Evolutionary conservation across 805 yeast genomes (phyloP).

Genomic region (Candida nonsorbophila): DNA sequence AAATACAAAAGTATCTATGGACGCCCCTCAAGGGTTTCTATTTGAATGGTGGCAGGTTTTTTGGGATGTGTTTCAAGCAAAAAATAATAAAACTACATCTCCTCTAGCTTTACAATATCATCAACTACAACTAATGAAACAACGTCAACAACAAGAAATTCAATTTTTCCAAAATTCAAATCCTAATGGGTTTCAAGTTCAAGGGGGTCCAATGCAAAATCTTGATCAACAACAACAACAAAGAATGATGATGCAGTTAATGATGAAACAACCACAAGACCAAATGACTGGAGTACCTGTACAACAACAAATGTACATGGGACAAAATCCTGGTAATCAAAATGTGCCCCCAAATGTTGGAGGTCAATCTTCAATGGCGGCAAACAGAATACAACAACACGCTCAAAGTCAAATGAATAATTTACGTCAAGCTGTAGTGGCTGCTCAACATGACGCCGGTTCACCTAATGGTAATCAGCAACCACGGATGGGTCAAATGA

Average conservation of each 20-base stretch:
- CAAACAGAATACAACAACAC: conserved; percentile 35
- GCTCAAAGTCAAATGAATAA: conserved; percentile 49
- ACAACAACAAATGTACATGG: conserved; percentile 27
- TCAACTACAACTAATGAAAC: conserved; percentile 55
- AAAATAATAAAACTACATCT: conserved; percentile 56
- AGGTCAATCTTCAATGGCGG: conserved; percentile 10
- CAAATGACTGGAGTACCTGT: conserved; percentile 9
- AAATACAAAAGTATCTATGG: conserved; percentile 52
- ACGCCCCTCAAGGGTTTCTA: conserved; percentile 82
- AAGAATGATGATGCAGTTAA: conserved; percentile 11
- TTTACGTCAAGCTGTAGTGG: conserved; percentile 40
- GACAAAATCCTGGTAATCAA: conserved; percentile 15
- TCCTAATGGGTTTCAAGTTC: conserved; percentile 1
- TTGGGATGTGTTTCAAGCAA: conserved; percentile 88
- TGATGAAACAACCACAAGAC: conserved; percentile 12
- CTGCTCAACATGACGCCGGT: conserved; percentile 14
- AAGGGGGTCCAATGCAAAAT: not conserved
- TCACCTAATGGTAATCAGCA: conserved; percentile 1
- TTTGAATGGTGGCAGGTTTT: conserved; percentile 96
- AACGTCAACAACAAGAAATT: conserved; percentile 52
- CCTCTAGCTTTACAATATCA: conserved; percentile 62
- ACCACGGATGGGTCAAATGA: conserved; percentile 7
- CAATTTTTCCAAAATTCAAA: conserved; percentile 6
- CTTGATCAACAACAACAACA: conserved; percentile 9
- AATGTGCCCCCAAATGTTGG: conserved; percentile 6